Evolutionary conservation across 108 stramenopile species (phyloP), one percentile per base, ranked within the genome.

Genomic region (Cyclotella cryptica): DNA sequence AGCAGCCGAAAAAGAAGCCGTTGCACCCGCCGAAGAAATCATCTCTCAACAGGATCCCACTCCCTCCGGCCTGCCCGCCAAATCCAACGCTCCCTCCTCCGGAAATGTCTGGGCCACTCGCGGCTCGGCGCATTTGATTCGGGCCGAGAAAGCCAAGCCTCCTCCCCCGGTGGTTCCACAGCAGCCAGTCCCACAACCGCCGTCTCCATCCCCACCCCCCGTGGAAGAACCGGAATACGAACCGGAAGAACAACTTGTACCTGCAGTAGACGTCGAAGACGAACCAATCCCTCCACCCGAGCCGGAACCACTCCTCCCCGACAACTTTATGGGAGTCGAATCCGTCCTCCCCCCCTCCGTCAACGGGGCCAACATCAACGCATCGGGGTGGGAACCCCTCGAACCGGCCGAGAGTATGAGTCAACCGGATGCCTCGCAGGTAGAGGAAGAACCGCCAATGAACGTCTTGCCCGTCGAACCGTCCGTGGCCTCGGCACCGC

Each of bases 61-160:
- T 47, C 88, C 92, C 3, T 72, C 92, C 57, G 82, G 84, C 14
- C 63, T 82, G 40, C 74, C 75, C 44, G 70, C 71, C 24, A 72
- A 72, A 47, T 61, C 45, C 13, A 42, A 72, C 39, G 46, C 86
- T 19, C 67, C 86, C 52, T 47, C 87, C 35, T 42, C 66, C 28
- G 90, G 92, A 63, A 96, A 96, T 85, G 94, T 96, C 28, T 96
- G 94, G 94, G 94, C 89, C 12, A 91, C 94, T 0, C 93, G 90
- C 67, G 94, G 94, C 63, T 89, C 89, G 17, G 94, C 94, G 40
- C 90, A 90, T 80, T 83, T 96, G 72, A 93, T 96, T 71, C 86
- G 84, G 74, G 88, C 88, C 5, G 90, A 84, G 74, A 89, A 91
- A 52, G 74, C 79, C 15, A 79, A 72, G n/a, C 75, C 89, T 60